Percentiles rank a stretch among this genome's conserved stretches.
These are phyloP conservation scores for Rhododendron williamsianum DNA, from an alignment of 148 eudicot species.

Conservation along the genomic window DNA sequence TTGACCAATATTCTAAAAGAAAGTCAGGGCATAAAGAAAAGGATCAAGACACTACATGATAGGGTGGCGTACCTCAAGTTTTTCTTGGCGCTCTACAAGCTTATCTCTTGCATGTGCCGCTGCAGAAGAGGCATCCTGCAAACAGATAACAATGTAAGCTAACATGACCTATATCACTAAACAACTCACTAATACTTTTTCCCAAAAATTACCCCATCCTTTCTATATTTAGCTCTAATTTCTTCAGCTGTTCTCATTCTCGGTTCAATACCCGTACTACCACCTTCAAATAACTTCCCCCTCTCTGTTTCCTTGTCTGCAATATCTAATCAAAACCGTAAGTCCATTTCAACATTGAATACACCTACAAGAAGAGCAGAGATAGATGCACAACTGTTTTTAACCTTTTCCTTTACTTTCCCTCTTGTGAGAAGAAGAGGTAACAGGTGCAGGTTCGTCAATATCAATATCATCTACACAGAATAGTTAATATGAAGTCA, in stretches of 20 bases:
- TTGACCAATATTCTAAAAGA: neutral
- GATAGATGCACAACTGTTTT: neutral
- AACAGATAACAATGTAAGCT: slow-evolving; percentile 17
- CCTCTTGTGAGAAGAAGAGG: slow-evolving; percentile 31
- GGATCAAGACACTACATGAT: neutral
- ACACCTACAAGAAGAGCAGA: neutral
- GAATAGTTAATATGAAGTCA: slow-evolving; percentile 11
- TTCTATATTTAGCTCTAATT: slow-evolving; percentile 87
- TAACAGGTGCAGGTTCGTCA: slow-evolving; percentile 54
- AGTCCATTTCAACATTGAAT: slow-evolving; percentile 10
- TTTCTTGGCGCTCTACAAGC: slow-evolving; percentile 81
- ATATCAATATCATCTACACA: slow-evolving; percentile 75
- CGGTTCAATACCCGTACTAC: slow-evolving; percentile 55
- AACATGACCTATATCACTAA: neutral
- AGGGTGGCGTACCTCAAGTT: slow-evolving; percentile 65
- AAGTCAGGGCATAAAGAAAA: neutral
- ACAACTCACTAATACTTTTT: neutral
- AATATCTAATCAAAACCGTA: slow-evolving; percentile 6
- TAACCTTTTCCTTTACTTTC: slow-evolving; percentile 49
- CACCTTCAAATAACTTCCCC: slow-evolving; percentile 72
- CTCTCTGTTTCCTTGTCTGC: slow-evolving; percentile 64
- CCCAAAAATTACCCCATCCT: slow-evolving; percentile 38
- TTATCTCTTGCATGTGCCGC: slow-evolving; percentile 83
- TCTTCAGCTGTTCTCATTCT: slow-evolving; percentile 73
- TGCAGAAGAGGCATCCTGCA: slow-evolving; percentile 74